Base-by-base conservation (phyloP, 192 early-diverging fungal species). In the Podila epigama region DNA sequence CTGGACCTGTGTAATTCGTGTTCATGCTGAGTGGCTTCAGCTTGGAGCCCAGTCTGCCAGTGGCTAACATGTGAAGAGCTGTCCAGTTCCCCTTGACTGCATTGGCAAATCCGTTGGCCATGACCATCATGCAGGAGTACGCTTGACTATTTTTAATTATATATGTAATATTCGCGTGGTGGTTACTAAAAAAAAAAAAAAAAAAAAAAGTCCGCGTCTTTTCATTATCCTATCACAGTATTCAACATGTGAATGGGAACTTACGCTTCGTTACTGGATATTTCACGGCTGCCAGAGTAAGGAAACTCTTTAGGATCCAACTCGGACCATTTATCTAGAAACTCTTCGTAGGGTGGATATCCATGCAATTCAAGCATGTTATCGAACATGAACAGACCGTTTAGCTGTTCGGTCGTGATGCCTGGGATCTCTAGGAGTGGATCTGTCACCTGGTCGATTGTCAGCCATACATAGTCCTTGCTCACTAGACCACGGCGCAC, bases 81-180 rank as follows among this genome's bases (percentile, higher is more conserved):
- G 73, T 77, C 60, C 44, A 52, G 32, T 77, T 77, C 15, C 73
- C 73, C 25, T 68, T 68, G 40, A 59, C 42, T 39, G 61, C 73
- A 27, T 68, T 64, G 33, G 73, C 65, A 54, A 86, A 86, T 11
- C 79, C 84, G 12, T 63, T 33, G 29, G 84, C 84, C 78, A 86
- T 80, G 5, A 78, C 69, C 82, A 82, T 83, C 84, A 86, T 86
- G 50, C 84, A 86, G 1, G 84, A 86, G 60, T 86, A 86, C 0
- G 84, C 84, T 58, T 83, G 63, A 7, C 83, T 85, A 66, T 57
- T 33, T 37, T 58, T 10, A 34, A 15, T 6, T 8, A 53, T 18
- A 55, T 32, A 18, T 12, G 11, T 55, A 55, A 32, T 55, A 32
- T 58, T 39, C n/a, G n/a, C n/a, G n/a, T n/a, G n/a, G n/a, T n/a